phyloP scores from a whole-genome alignment of 257 asterid genomes.

The Paulownia fortunei region DNA sequence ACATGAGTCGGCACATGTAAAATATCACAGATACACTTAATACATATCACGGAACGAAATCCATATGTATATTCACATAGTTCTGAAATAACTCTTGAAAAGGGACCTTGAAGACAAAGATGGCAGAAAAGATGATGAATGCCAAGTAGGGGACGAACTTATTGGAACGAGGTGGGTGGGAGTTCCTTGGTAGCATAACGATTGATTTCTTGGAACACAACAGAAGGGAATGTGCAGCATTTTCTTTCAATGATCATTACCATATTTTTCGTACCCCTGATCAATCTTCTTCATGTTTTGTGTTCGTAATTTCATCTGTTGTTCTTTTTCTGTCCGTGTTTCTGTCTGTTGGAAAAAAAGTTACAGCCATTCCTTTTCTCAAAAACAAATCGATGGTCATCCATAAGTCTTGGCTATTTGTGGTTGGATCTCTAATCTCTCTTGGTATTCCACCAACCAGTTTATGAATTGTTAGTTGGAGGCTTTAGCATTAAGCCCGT shows the following conservation, averaged over 20 bases:
- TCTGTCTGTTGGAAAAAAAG: not conserved
- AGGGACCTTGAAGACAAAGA: conserved; percentile 82
- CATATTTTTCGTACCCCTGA: not conserved
- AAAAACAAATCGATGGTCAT: conserved; percentile 26
- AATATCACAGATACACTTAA: not conserved
- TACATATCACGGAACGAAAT: too few relatives aligned
- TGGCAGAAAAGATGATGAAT: conserved; percentile 66
- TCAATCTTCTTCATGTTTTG: not conserved
- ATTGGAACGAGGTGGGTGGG: conserved; percentile 53
- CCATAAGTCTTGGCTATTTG: conserved; percentile 38
- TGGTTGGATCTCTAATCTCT: conserved; percentile 25
- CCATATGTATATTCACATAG: not conserved
- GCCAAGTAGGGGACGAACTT: conserved; percentile 68
- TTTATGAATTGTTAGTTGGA: not conserved
- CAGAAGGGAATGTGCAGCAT: conserved; percentile 21
- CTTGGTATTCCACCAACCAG: conserved; percentile 16
- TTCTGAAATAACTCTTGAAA: not conserved
- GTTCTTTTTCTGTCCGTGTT: not conserved
- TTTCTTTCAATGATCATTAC: not conserved
- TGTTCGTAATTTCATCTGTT: not conserved
- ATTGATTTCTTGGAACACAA: conserved; percentile 15
- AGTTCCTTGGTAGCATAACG: conserved; percentile 63
- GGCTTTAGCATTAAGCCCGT: too few relatives aligned
- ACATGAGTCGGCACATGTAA: not conserved
- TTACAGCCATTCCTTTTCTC: conserved; percentile 4